Percentiles rank a stretch among this genome's conserved stretches.
phyloP scores from a whole-genome alignment of 352 stramenopile genomes.

The Phytophthora sansomeana region DNA sequence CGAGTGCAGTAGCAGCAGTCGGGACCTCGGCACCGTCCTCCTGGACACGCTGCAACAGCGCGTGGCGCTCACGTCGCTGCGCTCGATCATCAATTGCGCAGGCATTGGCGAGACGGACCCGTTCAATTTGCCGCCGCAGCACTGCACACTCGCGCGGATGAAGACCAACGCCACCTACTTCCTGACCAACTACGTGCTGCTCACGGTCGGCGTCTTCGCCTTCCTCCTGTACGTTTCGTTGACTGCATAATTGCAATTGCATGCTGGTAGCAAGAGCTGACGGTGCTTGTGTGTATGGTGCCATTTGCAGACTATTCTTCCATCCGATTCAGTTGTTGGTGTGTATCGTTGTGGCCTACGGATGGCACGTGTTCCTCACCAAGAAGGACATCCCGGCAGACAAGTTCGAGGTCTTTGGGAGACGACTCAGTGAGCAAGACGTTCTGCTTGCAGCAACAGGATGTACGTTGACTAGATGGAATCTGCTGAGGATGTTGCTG shows the following conservation, averaged over 20 bases:
- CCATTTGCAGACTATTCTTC: slow-evolving; percentile 62
- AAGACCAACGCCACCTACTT: slow-evolving; percentile 79
- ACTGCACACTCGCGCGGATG: slow-evolving; percentile 59
- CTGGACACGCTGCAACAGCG: slow-evolving; percentile 53
- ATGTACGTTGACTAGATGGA: slow-evolving; percentile 39
- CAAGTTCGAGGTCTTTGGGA: slow-evolving; percentile 63
- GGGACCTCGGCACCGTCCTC: slow-evolving; percentile 41
- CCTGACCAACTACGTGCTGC: slow-evolving; percentile 78
- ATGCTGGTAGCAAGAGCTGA: not conserved
- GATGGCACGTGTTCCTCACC: slow-evolving; percentile 75
- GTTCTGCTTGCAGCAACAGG: slow-evolving; percentile 68
- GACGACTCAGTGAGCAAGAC: slow-evolving; percentile 68
- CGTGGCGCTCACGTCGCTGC: slow-evolving; percentile 53
- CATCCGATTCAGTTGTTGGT: slow-evolving; percentile 73
- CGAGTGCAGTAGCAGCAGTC: slow-evolving; percentile 8
- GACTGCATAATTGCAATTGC: not conserved
- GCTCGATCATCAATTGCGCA: slow-evolving; percentile 69
- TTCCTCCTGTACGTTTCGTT: slow-evolving; percentile 57
- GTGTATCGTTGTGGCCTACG: slow-evolving; percentile 65
- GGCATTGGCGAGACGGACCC: slow-evolving; percentile 68
- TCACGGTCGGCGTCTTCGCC: slow-evolving; percentile 63
- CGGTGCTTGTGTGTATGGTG: not conserved
- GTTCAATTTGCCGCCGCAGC: slow-evolving; percentile 63
- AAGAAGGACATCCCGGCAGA: slow-evolving; percentile 55
- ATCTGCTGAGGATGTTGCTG: not conserved